Evolutionary conservation across 257 asterid genomes (phyloP), one percentile per base, ranked within the genome.

Genomic region (Fraxinus cuspidata): DNA sequence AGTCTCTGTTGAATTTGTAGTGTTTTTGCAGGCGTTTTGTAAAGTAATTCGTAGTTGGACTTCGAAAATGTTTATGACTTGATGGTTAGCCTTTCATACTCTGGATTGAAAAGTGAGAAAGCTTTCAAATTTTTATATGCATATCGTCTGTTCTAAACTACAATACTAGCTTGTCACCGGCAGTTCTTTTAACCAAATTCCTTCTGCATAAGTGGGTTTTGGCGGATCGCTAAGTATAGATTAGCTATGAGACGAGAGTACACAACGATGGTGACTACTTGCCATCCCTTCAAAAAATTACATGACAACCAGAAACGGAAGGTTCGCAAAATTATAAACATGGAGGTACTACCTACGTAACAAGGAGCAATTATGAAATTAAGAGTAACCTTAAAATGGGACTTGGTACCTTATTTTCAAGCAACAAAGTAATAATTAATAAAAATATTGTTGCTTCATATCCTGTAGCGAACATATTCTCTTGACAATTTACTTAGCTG

Each of bases 31-130:
- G 92, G 94, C 92, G 65, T 85, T 91, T 68, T 70, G 83, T 86
- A 87, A 87, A 81, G 94, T 91, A 18, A 80, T 91, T 72, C 92
- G 92, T 75, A 91, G 97, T 81, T 91, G 96, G 96, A 88, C 91
- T 4, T 91, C 87, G 74, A 91, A 91, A 77, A 91, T 89, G 86
- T 89, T 91, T 76, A 89, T 91, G 90, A 84, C 92, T 0, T 94
- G 97, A 86, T 89, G 93, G 97, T 91, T 60, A 84, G 90, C 87
- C 25, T 70, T 23, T 58, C 15, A 9, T 2, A 15, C 49, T 42
- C 23, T 51, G 63, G 4, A 51, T 16, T 72, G 84, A 87, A 89
- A 87, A 81, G 94, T 90, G n/a, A 78, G 34, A 31, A 31, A 31
- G 34, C 34, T 53, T 19, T 19, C 64, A 10, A 25, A 53, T 53